These are phyloP conservation scores for Albizia julibrissin DNA, from an alignment of 306 rosid genomes.

Conservation along the genomic window DNA sequence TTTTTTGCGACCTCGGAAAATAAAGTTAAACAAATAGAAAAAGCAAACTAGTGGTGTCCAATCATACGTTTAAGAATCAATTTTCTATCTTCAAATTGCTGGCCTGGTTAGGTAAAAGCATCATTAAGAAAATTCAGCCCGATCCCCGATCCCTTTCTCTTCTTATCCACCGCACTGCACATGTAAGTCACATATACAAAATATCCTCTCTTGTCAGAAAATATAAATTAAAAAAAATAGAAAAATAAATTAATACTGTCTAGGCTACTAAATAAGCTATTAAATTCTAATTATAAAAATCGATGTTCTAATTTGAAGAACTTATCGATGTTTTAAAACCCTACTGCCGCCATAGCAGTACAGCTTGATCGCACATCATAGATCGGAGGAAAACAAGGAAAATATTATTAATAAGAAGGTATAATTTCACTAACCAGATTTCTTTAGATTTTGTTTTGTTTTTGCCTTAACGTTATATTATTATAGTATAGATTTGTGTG, in stretches of 20 bases:
- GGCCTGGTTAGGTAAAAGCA: conserved; percentile 34
- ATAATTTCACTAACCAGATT: conserved; percentile 13
- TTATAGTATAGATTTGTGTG: background rate
- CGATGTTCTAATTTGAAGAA: background rate
- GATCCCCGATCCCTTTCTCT: background rate
- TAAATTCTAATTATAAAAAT: background rate
- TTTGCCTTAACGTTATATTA: background rate
- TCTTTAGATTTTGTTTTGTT: background rate
- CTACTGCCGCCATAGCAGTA: conserved; percentile 1
- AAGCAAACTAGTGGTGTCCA: conserved; percentile 32
- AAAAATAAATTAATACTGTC: background rate
- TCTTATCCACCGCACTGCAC: background rate
- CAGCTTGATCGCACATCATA: conserved; percentile 21
- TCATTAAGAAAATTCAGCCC: conserved; percentile 27
- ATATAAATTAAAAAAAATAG: background rate
- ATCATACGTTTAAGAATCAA: conserved; percentile 23
- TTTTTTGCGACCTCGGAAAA: background rate
- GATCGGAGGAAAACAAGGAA: background rate
- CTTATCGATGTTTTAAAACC: too few relatives aligned
- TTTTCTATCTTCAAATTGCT: conserved; percentile 24
- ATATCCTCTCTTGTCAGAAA: conserved; percentile 7
- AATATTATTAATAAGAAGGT: background rate
- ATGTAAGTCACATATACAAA: background rate
- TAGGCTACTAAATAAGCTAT: background rate
- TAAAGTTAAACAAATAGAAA: background rate